phyloP scores from a whole-genome alignment of 768 basidiomycete species.

The Dacryopinax primogenitus region DNA sequence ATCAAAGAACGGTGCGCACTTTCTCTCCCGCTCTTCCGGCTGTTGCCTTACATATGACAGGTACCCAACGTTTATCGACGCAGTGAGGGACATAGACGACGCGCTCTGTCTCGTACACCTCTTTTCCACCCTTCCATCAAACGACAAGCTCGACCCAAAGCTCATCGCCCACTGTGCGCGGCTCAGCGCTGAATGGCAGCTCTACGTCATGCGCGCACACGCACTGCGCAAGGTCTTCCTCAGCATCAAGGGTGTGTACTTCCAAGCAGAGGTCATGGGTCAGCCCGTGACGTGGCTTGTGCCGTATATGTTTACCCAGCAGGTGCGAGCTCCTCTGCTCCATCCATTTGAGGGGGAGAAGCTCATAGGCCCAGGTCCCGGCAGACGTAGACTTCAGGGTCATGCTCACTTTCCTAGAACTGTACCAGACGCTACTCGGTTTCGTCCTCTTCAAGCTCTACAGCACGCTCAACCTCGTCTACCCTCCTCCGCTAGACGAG shows the following conservation, averaged over 20 bases:
- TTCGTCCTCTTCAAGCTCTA: constrained; percentile 98
- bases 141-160: constrained; percentile 61
- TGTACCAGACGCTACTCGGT: constrained; percentile 91
- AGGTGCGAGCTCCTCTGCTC: constrained; percentile 41
- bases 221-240: constrained; percentile 83
- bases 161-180: constrained; percentile 83
- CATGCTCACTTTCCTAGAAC: constrained; percentile 93
- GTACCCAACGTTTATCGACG: constrained; percentile 94
- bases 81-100: constrained; percentile 91
- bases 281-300: constrained; percentile 92
- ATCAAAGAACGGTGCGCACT: constrained; percentile 76
- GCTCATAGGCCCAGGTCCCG: constrained; percentile 50
- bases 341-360: not conserved
- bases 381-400: constrained; percentile 93
- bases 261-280: constrained; percentile 89
- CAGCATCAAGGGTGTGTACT: constrained; percentile 96
- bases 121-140: constrained; percentile 84
- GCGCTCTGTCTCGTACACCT: constrained; percentile 90
- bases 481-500: constrained; percentile 83
- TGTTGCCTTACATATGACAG: constrained; percentile 31
- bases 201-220: constrained; percentile 81
- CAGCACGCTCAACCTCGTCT: constrained; percentile 80
- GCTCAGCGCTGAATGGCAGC: constrained; percentile 89
- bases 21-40: not conserved
- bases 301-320: constrained; percentile 94